These are phyloP conservation scores for Lycium barbarum DNA, from an alignment of 257 asterid species.

Conservation along the genomic window DNA sequence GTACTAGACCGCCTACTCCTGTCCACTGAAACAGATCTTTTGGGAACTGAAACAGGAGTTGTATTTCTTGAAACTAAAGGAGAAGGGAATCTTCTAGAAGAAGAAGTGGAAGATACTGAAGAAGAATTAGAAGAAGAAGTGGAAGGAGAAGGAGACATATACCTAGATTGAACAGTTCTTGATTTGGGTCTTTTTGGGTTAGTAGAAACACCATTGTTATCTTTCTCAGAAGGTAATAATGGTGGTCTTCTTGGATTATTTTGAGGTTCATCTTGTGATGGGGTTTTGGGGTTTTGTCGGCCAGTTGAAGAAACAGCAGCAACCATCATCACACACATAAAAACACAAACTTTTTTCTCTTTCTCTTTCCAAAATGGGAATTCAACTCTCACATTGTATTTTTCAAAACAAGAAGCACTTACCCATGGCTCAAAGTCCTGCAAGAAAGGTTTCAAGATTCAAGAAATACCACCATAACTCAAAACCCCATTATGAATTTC, in stretches of 20 bases:
- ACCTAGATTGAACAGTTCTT: constrained; percentile 77
- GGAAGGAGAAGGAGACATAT: constrained; percentile 88
- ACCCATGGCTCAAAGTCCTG: constrained; percentile 49
- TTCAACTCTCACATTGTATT: constrained; percentile 60
- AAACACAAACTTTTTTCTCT: constrained; percentile 27
- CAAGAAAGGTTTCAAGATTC: constrained; percentile 39
- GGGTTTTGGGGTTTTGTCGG: constrained; percentile 52
- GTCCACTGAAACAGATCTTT: constrained; percentile 88
- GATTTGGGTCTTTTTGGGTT: constrained; percentile 76
- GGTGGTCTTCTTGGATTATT: constrained; percentile 59
- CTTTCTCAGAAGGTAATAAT: constrained; percentile 86
- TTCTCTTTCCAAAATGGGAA: constrained; percentile 35
- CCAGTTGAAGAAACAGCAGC: constrained; percentile 91
- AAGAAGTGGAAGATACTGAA: constrained; percentile 65
- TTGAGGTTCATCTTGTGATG: constrained; percentile 47
- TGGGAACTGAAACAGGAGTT: constrained; percentile 57
- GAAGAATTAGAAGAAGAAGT: constrained; percentile 79
- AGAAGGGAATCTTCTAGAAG: constrained; percentile 77
- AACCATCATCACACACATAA: constrained; percentile 67
- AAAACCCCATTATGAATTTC: constrained; percentile 44
- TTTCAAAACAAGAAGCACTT: constrained; percentile 41
- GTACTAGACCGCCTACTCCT: constrained; percentile 58
- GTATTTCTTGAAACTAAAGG: constrained; percentile 71
- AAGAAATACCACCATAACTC: constrained; percentile 59
- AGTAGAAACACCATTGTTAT: constrained; percentile 53